Base-by-base conservation (phyloP, 768 basidiomycete genomes). In the Pholiota conissans region DNA sequence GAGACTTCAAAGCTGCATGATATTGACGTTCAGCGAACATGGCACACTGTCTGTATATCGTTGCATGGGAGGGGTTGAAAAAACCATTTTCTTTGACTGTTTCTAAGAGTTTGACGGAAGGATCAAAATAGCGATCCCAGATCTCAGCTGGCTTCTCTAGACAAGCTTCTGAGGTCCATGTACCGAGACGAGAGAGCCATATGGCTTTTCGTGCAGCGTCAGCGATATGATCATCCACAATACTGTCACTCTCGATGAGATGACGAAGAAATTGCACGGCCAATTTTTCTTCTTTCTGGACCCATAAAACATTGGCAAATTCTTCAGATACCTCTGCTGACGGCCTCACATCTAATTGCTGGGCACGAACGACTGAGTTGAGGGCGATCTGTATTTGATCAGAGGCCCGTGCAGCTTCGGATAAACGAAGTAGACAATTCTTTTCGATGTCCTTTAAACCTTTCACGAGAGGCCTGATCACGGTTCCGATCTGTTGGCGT, bases 1-100 rank as follows among this genome's bases (percentile, higher is more conserved):
- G 83, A 0, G 91, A 89, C 59, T 84, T 81, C 16, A 80, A 69
- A 32, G 90, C 82, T 1, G 83, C 76, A 58, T 89, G 84, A 66
- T 91, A 95, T 65, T 98, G 95, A 11, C 81, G 78, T 65, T 98
- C 94, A 0, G 95, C 91, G 65, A 98, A 98, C 24, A 82, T 78
- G 0, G 96, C 97, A 68, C 85, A 98, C 63, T 91, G 83, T 58
- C 88, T 85, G 68, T 84, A 93, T 29, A 95, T 80, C 9, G 77
- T 78, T 18, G 86, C 85, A 49, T 77, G 76, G 9, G 75, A 68
- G n/a, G 62, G 57, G 22, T 63, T 57, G 28, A 54, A 37, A 26
- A 58, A 48, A 7, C 35, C 27, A 5, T 49, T 46, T 22, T 52
- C 39, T 28, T 64, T 49, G 35, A 59, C 28, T 14, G 61, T 57